A percentile compares a stretch with the other conserved stretches of the same genome.
Evolutionary conservation across 176 grass and related monocot genomes (phyloP).

Genomic region (Musa itinerans): DNA sequence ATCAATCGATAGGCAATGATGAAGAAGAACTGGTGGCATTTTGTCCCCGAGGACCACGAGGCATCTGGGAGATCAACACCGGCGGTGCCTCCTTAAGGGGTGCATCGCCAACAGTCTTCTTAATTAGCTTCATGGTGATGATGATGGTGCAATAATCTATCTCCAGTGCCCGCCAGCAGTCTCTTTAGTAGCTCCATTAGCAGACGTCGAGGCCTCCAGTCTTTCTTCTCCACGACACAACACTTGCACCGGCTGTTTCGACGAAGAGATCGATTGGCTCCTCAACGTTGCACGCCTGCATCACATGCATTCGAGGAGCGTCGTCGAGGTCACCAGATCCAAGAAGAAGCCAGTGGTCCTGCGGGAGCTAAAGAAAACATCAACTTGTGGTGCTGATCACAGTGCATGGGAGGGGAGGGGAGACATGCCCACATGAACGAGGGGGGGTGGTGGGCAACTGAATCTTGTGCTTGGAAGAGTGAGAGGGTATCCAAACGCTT

Average conservation of each 20-base stretch:
- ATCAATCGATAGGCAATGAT: conserved; percentile 26
- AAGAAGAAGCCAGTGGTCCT: neutral
- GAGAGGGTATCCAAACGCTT: neutral
- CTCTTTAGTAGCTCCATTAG: conserved; percentile 1
- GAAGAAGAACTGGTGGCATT: conserved; percentile 29
- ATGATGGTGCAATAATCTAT: conserved; percentile 13
- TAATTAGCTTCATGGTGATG: conserved; percentile 23
- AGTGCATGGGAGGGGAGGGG: neutral
- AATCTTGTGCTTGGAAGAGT: conserved; percentile 10
- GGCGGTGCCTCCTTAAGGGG: conserved; percentile 36
- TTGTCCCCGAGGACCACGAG: conserved; percentile 49
- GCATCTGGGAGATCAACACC: conserved; percentile 26
- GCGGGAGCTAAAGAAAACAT: neutral
- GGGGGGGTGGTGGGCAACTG: neutral
- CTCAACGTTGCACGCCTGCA: too few species aligned
- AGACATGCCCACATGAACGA: conserved; percentile 2
- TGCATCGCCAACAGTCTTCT: conserved; percentile 24
- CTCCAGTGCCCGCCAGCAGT: too few species aligned
- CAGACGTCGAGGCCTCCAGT: neutral
- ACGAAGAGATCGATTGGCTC: too few species aligned
- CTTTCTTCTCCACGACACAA: neutral
- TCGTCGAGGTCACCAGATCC: neutral
- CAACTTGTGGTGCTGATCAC: neutral
- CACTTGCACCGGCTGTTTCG: neutral
- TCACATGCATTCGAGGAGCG: neutral